These are phyloP conservation scores for Fusarium guadeloupense DNA, from an alignment of 2,329 filamentous ascomycete species.

Conservation along the genomic window DNA sequence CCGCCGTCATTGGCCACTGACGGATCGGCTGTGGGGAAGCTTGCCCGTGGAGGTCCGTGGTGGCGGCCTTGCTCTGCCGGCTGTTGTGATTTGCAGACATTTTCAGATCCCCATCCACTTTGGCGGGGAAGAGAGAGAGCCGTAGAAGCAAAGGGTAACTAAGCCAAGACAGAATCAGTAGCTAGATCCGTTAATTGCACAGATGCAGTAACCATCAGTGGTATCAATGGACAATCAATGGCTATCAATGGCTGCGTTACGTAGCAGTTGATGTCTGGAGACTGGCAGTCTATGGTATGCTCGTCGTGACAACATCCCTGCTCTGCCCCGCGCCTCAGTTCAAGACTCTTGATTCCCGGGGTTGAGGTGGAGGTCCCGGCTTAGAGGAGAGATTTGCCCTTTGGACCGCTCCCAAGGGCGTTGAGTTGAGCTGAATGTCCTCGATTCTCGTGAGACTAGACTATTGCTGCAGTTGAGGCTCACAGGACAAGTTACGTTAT, in stretches of 20 bases:
- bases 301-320: constrained; percentile 9
- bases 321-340: constrained; percentile 20
- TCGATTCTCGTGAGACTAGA: too few species aligned
- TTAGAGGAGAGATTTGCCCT: constrained; percentile 20
- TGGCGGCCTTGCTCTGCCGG: constrained; percentile 34
- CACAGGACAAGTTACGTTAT: constrained; percentile 29
- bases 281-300: not conserved
- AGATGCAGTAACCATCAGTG: not conserved
- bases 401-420: constrained; percentile 21
- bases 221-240: constrained; percentile 1
- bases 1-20: constrained; percentile 35
- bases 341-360: constrained; percentile 4
- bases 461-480: not conserved
- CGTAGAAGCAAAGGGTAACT: constrained; percentile 26
- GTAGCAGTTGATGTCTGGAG: not conserved
- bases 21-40: constrained; percentile 41
- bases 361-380: constrained; percentile 13
- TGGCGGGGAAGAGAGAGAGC: constrained; percentile 24
- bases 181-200: constrained; percentile 3
- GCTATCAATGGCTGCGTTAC: not conserved
- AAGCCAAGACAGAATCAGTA: constrained; percentile 22
- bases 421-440: not conserved
- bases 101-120: constrained; percentile 37
- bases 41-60: constrained; percentile 27
- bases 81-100: constrained; percentile 40